These are phyloP conservation scores for Amphibolis antarctica DNA, from an alignment of 106 monocot genomes.

Conservation along the genomic window DNA sequence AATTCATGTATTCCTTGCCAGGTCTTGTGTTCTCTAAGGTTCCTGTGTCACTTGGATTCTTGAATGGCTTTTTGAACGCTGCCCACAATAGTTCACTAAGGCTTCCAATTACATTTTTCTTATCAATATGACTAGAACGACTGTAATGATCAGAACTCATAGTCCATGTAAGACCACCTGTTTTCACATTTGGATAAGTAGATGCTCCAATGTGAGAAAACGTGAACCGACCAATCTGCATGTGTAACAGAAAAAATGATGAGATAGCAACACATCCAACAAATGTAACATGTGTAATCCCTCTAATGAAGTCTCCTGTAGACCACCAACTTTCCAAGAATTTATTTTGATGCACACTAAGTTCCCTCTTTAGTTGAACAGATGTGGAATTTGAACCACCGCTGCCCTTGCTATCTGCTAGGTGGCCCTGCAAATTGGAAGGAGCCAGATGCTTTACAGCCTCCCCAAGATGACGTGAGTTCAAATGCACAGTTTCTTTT, in stretches of 20 bases:
- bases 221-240: conserved; percentile 27
- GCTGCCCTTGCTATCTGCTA: conserved; percentile 14
- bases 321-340: conserved; percentile 30
- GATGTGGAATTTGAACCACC: conserved; percentile 14
- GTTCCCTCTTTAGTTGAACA: conserved; percentile 42
- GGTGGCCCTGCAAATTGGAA: conserved; percentile 30
- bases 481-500: conserved; percentile 20
- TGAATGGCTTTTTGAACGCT: conserved; percentile 20
- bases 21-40: conserved; percentile 17
- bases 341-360: conserved; percentile 22
- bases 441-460: conserved; percentile 85
- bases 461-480: conserved; percentile 42
- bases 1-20: conserved; percentile 17
- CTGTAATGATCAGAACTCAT: conserved; percentile 3
- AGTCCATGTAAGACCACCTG: conserved; percentile 11
- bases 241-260: conserved; percentile 26
- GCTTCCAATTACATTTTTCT: conserved; percentile 10
- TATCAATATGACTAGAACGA: conserved; percentile 9
- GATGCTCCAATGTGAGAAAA: conserved; percentile 6
- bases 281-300: conserved; percentile 27
- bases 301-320: conserved; percentile 22
- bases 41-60: conserved; percentile 13
- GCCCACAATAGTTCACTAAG: conserved; percentile 30
- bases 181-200: conserved; percentile 11
- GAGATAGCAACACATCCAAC: conserved; percentile 41